A percentile compares a stretch with the other conserved stretches of the same genome.
These are phyloP conservation scores for Pterocarpus santalinus DNA, from an alignment of 306 rosid species.

Conservation along the genomic window DNA sequence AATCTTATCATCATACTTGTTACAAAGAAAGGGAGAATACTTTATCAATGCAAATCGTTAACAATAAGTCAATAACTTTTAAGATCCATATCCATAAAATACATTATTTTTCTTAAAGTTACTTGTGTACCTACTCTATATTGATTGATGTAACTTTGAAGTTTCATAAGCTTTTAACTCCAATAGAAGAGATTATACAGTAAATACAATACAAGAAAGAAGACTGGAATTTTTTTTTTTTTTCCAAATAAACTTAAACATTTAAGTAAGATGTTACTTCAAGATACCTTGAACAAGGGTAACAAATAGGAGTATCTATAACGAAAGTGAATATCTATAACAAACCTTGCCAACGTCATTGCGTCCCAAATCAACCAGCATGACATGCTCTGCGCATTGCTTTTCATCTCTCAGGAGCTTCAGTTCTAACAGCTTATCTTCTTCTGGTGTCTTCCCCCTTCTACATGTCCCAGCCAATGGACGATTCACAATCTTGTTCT, in stretches of 20 bases:
- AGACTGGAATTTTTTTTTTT: slow-evolving; percentile 11
- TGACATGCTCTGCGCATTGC: slow-evolving; percentile 87
- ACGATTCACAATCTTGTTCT: slow-evolving; percentile 79
- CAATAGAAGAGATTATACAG: slow-evolving; percentile 20
- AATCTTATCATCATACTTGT: not conserved
- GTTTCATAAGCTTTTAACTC: slow-evolving; percentile 27
- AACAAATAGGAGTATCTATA: slow-evolving; percentile 11
- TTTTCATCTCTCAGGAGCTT: slow-evolving; percentile 71
- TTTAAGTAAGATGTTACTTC: not conserved
- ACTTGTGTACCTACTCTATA: not conserved
- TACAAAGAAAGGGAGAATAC: slow-evolving; percentile 9
- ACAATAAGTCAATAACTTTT: not conserved
- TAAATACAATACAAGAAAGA: slow-evolving; percentile 24
- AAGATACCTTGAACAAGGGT: slow-evolving; percentile 6
- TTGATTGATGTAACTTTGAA: slow-evolving; percentile 28
- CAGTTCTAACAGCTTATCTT: slow-evolving; percentile 65
- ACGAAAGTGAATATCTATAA: slow-evolving; percentile 21
- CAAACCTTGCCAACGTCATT: slow-evolving; percentile 94
- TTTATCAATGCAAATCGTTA: slow-evolving; percentile 10
- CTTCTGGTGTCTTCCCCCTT: slow-evolving; percentile 68
- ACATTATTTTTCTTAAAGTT: not conserved
- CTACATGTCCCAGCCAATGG: slow-evolving; percentile 87
- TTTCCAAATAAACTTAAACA: not conserved
- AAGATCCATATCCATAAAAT: slow-evolving; percentile 11
- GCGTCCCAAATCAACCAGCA: slow-evolving; percentile 93